Base-by-base conservation (phyloP, 2,329 filamentous ascomycete species). In the Xylariaceae sp. region DNA sequence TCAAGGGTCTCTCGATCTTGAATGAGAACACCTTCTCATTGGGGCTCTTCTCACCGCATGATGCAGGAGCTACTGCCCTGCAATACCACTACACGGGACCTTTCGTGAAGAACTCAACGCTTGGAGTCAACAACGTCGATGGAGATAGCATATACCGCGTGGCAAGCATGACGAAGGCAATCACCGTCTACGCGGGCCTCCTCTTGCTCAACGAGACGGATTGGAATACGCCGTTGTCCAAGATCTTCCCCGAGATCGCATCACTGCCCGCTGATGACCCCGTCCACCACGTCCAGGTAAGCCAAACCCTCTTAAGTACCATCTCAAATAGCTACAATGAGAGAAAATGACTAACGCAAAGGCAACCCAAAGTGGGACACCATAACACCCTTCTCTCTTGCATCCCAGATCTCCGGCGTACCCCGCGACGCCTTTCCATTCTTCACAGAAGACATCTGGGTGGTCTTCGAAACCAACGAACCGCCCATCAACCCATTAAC, bases 111-210 rank as follows among this genome's bases (percentile, higher is more conserved):
- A 59, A 61, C 25, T 53, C 55, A 2, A 48, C 56, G 1, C 42
- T 54, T 2, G 68, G 68, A 6, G 62, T 63, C 2, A 58, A 61
- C 4, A 63, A 60, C 20, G 63, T 71, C 3, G 63, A 71, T 47
- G 65, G 59, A n/a, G 55, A 72, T 45, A 67, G 63, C 29, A 68
- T 73, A 16, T 72, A 70, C 50, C 64, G 67, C 12, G 54, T 72
- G 14, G 70, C 68, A 1, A 72, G 67, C 49, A 54, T 66, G 25
- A 62, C 62, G 10, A 73, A 70, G 43, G 54, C 67, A 3, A 56
- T 70, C 42, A 68, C 67, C 0, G 65, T 68, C 22, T 64, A 68
- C 34, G 59, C 67, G 2, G 62, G 65, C 3, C 54, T 73, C 25
- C 47, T 68, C 1, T 51, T 64, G 27, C 48, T 70, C 5, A 59